Evolutionary conservation across 1,284 basidiomycete species (phyloP), one percentile per base, ranked within the genome.

Genomic region (Rhodotorula sp.): DNA sequence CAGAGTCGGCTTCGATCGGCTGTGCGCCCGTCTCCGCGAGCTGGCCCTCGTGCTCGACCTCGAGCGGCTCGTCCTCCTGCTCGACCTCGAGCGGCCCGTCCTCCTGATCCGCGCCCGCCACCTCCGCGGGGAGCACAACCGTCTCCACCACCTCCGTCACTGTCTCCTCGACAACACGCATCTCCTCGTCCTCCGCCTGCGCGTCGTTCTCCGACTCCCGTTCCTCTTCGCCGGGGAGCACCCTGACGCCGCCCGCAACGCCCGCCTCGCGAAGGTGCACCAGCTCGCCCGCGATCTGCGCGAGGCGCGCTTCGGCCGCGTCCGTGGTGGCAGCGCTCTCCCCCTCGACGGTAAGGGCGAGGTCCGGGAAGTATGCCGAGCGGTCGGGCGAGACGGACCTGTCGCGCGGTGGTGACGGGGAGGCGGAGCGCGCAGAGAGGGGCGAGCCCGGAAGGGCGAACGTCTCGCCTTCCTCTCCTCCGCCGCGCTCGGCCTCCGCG

Each of bases 361-460:
- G 22, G 36, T 36, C 39, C 15, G 27, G 53, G 53, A 34, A 32
- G 53, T 34, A 69, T 6, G 67, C 67, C 8, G 67, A 69, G 21
- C 61, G 61, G 48, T 69, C 67, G 8, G 66, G 25, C 46, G 46
- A 39, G 36, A 2, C 27, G 22, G 3, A 32, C 29, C 27, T 2
- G 25, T n/a, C 27, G 12, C 6, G 50, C n/a, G 50, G 50, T 4
- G n/a, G 50, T 10, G 7, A 17, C 6, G 13, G 50, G 12, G 50
- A n/a, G 15, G 50, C n/a, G n/a, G 50, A n/a, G n/a, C 50, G 50
- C 12, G 50, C 13, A 3, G 50, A 51, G 50, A 51, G 50, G n/a
- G 50, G 50, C 27, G 50, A 51, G 50, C 50, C 50, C n/a, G 50
- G 50, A 15, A 51, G 50, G 50, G 50, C 50, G 50, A 13, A 51